Base-by-base conservation (phyloP, 768 basidiomycete species). In the Sarcodon aspratus region DNA sequence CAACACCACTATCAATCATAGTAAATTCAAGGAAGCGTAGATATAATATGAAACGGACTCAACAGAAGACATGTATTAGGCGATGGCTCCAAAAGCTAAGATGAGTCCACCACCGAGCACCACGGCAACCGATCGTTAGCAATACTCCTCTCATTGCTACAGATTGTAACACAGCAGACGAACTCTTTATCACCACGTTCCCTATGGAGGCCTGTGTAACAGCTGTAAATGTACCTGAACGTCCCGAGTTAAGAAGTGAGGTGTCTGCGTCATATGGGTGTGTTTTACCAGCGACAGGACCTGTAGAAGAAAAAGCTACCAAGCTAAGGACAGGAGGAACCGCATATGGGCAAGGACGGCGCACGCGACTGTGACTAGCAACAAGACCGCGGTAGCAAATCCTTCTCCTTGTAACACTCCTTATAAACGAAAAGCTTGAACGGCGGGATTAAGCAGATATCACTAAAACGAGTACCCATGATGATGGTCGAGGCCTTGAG, bases 221-320 rank as follows among this genome's bases (percentile, higher is more conserved):
- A 9, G 53, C 53, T 17, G 53, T 50, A 6, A 51, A 10, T 13
- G 17, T 45, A 9, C 53, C 53, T 54, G 43, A 6, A n/a, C 43
- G 21, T 38, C 38, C n/a, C 10, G 36, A 10, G 15, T 37, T n/a
- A 15, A 10, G 10, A 7, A 10, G n/a, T 15, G 21, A 6, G 21
- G 10, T 10, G 10, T 40, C n/a, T n/a, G 6, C 6, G 38, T n/a
- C 7, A 21, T 7, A 4, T n/a, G 21, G n/a, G n/a, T n/a, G 38
- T 6, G n/a, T 40, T 10, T 40, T 33, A 50, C 49, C 49, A 36
- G 49, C 49, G 36, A 50, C 36, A 11, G 49, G 45, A 17, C 49
- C 49, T 31, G 32, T 11, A 13, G 49, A 3, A 2, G 33, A 33
- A 36, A 50, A 50, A n/a, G 44, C 49, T 17, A 47, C 11, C 4